phyloP scores from a whole-genome alignment of 345 rosid species.

The Arabidopsis arenosa region DNA sequence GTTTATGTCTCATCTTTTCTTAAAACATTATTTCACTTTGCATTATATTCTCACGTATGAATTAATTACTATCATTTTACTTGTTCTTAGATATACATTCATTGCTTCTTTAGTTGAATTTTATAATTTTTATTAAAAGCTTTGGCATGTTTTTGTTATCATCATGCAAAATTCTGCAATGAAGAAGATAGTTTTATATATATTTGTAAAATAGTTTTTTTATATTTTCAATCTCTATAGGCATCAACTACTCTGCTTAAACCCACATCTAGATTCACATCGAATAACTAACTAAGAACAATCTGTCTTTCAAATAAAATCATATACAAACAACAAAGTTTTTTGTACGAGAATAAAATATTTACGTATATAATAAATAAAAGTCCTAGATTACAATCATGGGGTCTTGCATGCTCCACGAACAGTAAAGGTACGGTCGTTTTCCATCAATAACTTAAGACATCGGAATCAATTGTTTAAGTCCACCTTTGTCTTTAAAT shows the following conservation, averaged over 20 bases:
- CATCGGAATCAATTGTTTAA: conserved; percentile 32
- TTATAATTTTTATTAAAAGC: too few relatives aligned
- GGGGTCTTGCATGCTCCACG: conserved; percentile 37
- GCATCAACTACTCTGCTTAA: conserved; percentile 37
- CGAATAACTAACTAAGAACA: conserved; percentile 36
- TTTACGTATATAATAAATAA: neutral
- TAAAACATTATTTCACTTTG: neutral
- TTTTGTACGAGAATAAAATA: conserved; percentile 19
- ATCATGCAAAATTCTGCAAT: neutral
- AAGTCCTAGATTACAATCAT: conserved; percentile 22
- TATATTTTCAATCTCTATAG: neutral
- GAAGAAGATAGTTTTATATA: neutral
- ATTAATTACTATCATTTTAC: neutral
- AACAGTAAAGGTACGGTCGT: conserved; percentile 40
- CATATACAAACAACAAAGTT: neutral
- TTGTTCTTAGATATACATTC: neutral
- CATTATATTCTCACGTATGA: conserved; percentile 4
- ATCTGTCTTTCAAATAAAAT: conserved; percentile 32
- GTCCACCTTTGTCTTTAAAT: conserved; percentile 40
- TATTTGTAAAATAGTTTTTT: neutral
- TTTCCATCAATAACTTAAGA: conserved; percentile 36
- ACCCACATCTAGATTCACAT: conserved; percentile 38
- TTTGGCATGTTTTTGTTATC: neutral
- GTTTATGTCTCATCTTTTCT: conserved; percentile 37
- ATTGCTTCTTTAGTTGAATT: too few relatives aligned